Percentiles rank a stretch among this genome's conserved stretches.
These are phyloP conservation scores for Chimonanthus praecox DNA, from an alignment of 164 flowering plant species.

Conservation along the genomic window DNA sequence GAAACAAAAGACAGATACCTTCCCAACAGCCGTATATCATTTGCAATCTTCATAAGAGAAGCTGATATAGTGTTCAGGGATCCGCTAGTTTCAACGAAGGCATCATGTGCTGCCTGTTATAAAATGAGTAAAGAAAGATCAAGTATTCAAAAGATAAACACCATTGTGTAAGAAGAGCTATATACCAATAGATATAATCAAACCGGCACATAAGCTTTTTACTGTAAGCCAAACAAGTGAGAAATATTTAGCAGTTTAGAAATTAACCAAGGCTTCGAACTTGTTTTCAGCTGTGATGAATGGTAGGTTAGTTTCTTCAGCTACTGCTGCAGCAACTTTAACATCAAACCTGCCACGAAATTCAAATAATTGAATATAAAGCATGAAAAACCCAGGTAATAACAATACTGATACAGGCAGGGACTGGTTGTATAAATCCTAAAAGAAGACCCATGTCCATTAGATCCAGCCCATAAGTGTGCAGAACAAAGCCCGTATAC, in stretches of 20 bases:
- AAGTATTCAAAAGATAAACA: background rate
- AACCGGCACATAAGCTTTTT: background rate
- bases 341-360: slow-evolving; percentile 75
- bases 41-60: slow-evolving; percentile 92
- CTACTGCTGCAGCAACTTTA: slow-evolving; percentile 96
- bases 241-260: slow-evolving; percentile 4
- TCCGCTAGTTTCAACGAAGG: slow-evolving; percentile 97
- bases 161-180: background rate
- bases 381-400: background rate
- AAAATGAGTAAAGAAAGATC: slow-evolving; percentile 4
- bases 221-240: background rate
- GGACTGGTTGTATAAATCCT: no score
- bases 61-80: slow-evolving; percentile 80
- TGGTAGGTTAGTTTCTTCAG: slow-evolving; percentile 88
- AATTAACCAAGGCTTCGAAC: slow-evolving; percentile 91
- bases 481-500: no score
- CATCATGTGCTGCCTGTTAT: slow-evolving; percentile 95
- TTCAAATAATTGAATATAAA: background rate
- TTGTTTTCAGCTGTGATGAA: slow-evolving; percentile 97
- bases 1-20: slow-evolving; percentile 39
- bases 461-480: no score
- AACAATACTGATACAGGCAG: no score
- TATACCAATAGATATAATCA: background rate
- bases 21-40: slow-evolving; percentile 90
- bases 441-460: no score